Base-by-base conservation (phyloP, 768 basidiomycete species). In the Coprinopsis marcescibilis region DNA sequence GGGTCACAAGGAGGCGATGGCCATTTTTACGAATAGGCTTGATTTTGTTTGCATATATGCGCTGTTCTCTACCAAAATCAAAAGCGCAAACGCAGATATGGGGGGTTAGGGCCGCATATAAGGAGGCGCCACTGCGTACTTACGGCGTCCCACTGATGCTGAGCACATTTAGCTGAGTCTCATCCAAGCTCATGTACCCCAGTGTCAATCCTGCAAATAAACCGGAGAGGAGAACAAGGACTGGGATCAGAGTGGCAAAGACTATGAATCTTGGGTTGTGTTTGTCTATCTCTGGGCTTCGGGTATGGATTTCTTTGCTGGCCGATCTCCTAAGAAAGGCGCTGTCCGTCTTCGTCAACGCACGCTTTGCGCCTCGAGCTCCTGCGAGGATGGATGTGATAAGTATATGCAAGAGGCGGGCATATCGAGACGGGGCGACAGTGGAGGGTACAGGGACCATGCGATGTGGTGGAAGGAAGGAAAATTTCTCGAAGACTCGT, bases 181-280 rank as follows among this genome's bases (percentile, higher is more conserved):
- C 87, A 65, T 95, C 91, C 62, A 94, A 75, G 55, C 84, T 87
- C 86, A 94, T 92, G 64, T 90, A 93, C 26, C 91, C 91, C 37
- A 94, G 70, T 48, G 92, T 94, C 54, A 93, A 71, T 64, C 92
- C 88, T 74, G 90, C 90, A 77, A 93, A 92, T 49, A 91, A 56
- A 60, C 90, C 90, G 49, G 86, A 91, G 52, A 85, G 59, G 39
- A 90, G 60, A 43, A 93, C 91, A 56, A 92, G 82, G 26, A 91
- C 59, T 43, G 91, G 91, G 35, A 93, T 91, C 65, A 93, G 82
- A 35, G 67, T 57, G 35, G 62, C 70, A 43, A 74, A 75, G 43
- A 62, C 62, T 51, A 71, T 70, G 23, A 49, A 44, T 35, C 39
- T 37, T 10, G 41, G 32, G 12, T 38, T 17, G 12, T 43, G n/a